Evolutionary conservation across 1,284 basidiomycete genomes (phyloP).

Genomic region (Rhodotorula sp.): DNA sequence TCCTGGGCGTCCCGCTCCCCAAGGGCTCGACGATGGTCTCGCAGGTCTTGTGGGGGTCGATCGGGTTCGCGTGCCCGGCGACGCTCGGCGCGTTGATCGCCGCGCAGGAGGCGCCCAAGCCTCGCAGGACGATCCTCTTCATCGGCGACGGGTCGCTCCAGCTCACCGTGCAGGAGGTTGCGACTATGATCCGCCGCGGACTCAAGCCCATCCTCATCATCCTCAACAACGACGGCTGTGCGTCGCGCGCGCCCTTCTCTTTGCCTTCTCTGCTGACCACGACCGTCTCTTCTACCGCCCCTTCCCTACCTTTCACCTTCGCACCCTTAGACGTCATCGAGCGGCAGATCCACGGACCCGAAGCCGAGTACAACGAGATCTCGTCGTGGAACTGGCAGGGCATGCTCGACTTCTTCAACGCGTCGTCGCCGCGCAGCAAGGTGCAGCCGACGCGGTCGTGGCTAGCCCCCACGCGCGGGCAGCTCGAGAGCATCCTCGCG

Average conservation of each 20-base stretch:
- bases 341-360: constrained; percentile 70
- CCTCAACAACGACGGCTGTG: constrained; percentile 80
- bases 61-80: constrained; percentile 79
- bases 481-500: constrained; percentile 65
- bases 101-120: constrained; percentile 62
- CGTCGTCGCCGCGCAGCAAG: constrained; percentile 53
- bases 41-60: constrained; percentile 82
- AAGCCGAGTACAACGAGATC: constrained; percentile 55
- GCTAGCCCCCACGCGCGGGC: constrained; percentile 62
- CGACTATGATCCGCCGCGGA: constrained; percentile 69
- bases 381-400: constrained; percentile 50
- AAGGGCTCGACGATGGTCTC: constrained; percentile 65
- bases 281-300: background rate
- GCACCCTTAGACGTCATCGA: constrained; percentile 64
- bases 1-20: constrained; percentile 75
- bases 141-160: constrained; percentile 71
- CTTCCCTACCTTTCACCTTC: background rate
- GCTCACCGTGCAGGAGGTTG: constrained; percentile 58
- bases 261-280: background rate
- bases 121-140: constrained; percentile 73
- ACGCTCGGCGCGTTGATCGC: constrained; percentile 73
- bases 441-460: constrained; percentile 62
- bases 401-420: constrained; percentile 46
- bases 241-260: background rate
- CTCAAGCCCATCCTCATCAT: constrained; percentile 79